Evolutionary conservation across 2,329 filamentous ascomycete species (phyloP), one percentile per base, ranked within the genome.

Genomic region (Harringtonia lauricola): DNA sequence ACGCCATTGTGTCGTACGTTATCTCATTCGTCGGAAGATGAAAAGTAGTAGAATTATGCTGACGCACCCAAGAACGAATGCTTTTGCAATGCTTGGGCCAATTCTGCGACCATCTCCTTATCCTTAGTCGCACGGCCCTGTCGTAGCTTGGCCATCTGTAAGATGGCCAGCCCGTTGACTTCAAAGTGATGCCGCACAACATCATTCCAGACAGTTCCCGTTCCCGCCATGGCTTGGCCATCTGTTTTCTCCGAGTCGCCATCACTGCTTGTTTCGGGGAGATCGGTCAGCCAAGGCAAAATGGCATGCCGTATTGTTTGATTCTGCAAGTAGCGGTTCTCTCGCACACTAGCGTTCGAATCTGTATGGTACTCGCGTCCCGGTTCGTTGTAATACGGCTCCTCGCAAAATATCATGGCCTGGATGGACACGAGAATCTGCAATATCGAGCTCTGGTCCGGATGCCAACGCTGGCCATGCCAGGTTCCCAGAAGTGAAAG

Each of bases 401-500:
- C 51, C 15, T 68, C 66, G 49, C 66, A 72, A 39, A 79, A 64
- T 18, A 78, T 67, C 72, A 78, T 74, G 26, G 65, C 63, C 51
- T 78, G 74, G 41, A 78, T 71, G 24, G 68, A 73, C n/a, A 77
- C 64, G 12, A 73, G 58, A 7, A 75, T 56, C 48, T 73, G 71
- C 4, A 74, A 58, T 3, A 75, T 55, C 4, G 70, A 74, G 6
- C 71, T 74, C 30, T 61, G 57, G 10, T 56, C 52, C 3, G 64
- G 58, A 13, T 62, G 56, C 73, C 74, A 72, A 10, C 56, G 49
- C 47, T 65, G 59, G 10, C 71, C 71, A 1, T 34, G 24, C 71
- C 72, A 71, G 2, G 68, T 72, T 0, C 64, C 65, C 0, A 74
- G 59, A 13, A 74, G 58, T 1, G 67, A 71, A 12, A 74, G 61